Base-by-base conservation (phyloP, 2,329 filamentous ascomycete genomes). In the Dryadomyces quercivorus region DNA sequence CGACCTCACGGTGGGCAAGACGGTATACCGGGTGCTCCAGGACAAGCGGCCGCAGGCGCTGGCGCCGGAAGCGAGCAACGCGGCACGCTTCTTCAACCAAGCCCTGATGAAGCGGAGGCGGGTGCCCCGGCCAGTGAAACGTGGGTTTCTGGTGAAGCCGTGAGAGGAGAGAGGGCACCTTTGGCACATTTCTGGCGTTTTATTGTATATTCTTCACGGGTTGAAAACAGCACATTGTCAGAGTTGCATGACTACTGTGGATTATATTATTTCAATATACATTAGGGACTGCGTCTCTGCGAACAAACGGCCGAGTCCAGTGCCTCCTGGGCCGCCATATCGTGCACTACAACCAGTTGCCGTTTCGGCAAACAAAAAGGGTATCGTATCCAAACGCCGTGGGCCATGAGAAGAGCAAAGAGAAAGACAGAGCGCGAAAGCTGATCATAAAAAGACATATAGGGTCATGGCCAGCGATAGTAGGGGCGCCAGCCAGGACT, bases 1-100 rank as follows among this genome's bases (percentile, higher is more conserved):
- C 47, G 78, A 82, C 61, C 67, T 72, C 61, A 66, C 68, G 51
- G 65, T 79, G n/a, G 78, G 77, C 2, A 67, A 71, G 13, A 81
- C 78, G 2, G 71, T 77, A 52, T 82, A 77, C 61, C 68, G 78
- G 20, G 73, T 74, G 31, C 59, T 80, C 57, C 66, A 67, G 6
- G 68, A 68, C 53, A 68, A 69, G 60, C 65, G 63, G n/a, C 75
- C 78, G 54, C 60, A 64, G 59, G 69, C 69, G 54, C 66, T 81
- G 59, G 73, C 76, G 52, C 78, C 78, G 22, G 75, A 70, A 66
- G 56, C 62, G 56, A 67, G 68, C 60, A 75, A 72, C 65, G 60
- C 71, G 38, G 63, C 74, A 8, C 65, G 66, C 55, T 67, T 64
- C 54, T 59, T 68, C 18, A 78, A 72, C 67, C 68, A 75, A 54